Evolutionary conservation across 129 eudicot genomes (phyloP).

Genomic region (Helianthus annuus): DNA sequence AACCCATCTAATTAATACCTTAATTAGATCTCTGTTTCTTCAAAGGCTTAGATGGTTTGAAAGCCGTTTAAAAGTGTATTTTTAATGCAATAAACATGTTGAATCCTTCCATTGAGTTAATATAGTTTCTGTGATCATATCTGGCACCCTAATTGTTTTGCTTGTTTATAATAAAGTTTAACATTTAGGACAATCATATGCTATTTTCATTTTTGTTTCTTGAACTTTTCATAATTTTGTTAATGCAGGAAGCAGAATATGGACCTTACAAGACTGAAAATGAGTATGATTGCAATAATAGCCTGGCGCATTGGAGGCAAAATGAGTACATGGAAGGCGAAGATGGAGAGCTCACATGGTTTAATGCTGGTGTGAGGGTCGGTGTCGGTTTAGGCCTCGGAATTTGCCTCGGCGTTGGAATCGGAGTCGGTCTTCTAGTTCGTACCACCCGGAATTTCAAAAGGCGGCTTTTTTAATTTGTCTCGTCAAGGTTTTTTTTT

Average conservation of each 20-base stretch:
- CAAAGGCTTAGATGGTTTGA: background rate
- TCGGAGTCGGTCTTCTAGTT: constrained; percentile 82
- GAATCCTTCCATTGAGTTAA: background rate
- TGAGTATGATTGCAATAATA: constrained; percentile 47
- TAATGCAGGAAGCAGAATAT: constrained; percentile 34
- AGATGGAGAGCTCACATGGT: constrained; percentile 89
- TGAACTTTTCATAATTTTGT: too few species aligned
- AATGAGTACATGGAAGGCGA: constrained; percentile 71
- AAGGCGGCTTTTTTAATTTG: constrained; percentile 55
- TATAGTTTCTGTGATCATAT: background rate
- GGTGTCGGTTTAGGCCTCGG: constrained; percentile 92
- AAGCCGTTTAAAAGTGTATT: background rate
- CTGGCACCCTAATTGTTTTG: background rate
- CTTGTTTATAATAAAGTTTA: too few species aligned
- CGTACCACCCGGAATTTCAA: constrained; percentile 69
- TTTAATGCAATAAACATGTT: background rate
- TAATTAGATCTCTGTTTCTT: too few species aligned
- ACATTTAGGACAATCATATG: too few species aligned
- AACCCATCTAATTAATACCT: too few species aligned
- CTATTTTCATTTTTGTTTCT: too few species aligned
- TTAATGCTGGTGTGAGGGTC: constrained; percentile 73
- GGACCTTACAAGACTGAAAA: constrained; percentile 52
- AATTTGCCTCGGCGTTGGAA: constrained; percentile 37
- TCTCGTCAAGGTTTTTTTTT: background rate
- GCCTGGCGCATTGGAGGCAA: constrained; percentile 52